A percentile compares a stretch with the other conserved stretches of the same genome.
Evolutionary conservation across 495 filamentous ascomycete genomes (phyloP).

Genomic region (Talaromyces borbonicus): DNA sequence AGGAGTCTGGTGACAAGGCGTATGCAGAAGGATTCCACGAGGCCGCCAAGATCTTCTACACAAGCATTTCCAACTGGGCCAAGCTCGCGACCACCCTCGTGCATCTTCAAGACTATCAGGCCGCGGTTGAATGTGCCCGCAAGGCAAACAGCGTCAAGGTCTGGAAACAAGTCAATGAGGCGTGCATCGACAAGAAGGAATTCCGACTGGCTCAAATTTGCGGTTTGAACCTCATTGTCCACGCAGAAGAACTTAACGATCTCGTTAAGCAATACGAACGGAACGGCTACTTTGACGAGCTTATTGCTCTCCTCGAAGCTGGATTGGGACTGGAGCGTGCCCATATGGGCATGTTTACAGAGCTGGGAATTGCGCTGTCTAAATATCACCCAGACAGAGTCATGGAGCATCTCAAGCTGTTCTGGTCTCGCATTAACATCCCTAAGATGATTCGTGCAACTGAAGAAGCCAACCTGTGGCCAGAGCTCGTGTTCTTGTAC

Average conservation of each 20-base stretch:
- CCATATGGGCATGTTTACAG: conserved; percentile 95
- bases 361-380: conserved; percentile 86
- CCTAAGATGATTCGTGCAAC: conserved; percentile 94
- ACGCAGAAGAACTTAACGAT: conserved; percentile 90
- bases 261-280: conserved; percentile 94
- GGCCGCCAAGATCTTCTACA: conserved; percentile 98
- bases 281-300: conserved; percentile 96
- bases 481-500: conserved; percentile 96
- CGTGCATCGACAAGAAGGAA: conserved; percentile 96
- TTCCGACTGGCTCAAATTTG: conserved; percentile 99
- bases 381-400: conserved; percentile 94
- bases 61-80: conserved; percentile 98
- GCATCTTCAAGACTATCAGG: conserved; percentile 93
- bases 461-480: conserved; percentile 95
- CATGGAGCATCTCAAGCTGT: conserved; percentile 98
- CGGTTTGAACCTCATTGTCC: conserved; percentile 96
- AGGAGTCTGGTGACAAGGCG: conserved; percentile 94
- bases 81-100: conserved; percentile 96
- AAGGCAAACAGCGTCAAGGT: conserved; percentile 99
- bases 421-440: conserved; percentile 98
- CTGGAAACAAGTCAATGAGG: conserved; percentile 98
- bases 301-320: conserved; percentile 89
- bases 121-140: conserved; percentile 94
- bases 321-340: conserved; percentile 89
- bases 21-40: conserved; percentile 91